These are phyloP conservation scores for Neurospora intermedia DNA, from an alignment of 495 filamentous ascomycete species.

Conservation along the genomic window DNA sequence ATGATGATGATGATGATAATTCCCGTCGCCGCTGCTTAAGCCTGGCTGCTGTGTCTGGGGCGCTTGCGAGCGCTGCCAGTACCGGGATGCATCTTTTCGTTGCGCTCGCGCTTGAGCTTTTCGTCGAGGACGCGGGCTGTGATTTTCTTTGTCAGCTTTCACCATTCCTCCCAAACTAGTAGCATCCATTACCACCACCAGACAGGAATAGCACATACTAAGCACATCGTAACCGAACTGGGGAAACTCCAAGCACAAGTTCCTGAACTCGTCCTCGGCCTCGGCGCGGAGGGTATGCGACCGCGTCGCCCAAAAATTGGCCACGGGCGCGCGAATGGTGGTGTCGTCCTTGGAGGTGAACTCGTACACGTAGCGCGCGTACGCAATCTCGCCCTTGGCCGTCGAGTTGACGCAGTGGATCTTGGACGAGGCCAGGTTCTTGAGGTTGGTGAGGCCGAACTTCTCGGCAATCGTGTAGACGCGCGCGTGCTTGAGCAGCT, in stretches of 20 bases:
- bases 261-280: constrained; percentile 69
- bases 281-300: constrained; percentile 73
- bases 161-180: background rate
- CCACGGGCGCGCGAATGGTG: constrained; percentile 70
- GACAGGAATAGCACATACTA: constrained; percentile 34
- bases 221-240: constrained; percentile 91
- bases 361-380: constrained; percentile 82
- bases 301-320: constrained; percentile 80
- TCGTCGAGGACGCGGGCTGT: constrained; percentile 48
- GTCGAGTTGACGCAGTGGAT: constrained; percentile 82
- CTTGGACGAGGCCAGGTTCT: constrained; percentile 70
- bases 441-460: constrained; percentile 59
- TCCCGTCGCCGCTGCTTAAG: background rate
- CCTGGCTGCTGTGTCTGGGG: constrained; percentile 33
- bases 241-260: constrained; percentile 78
- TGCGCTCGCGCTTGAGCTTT: constrained; percentile 45
- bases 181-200: background rate
- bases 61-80: constrained; percentile 40
- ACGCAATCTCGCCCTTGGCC: constrained; percentile 76
- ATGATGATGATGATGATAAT: background rate
- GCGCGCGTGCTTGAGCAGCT: constrained; percentile 74
- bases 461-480: constrained; percentile 85
- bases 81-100: constrained; percentile 41
- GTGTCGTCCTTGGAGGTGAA: constrained; percentile 58
- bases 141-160: background rate